Evolutionary conservation across 768 basidiomycete species (phyloP), one percentile per base, ranked within the genome.

Genomic region (Cytidiella melzeri): DNA sequence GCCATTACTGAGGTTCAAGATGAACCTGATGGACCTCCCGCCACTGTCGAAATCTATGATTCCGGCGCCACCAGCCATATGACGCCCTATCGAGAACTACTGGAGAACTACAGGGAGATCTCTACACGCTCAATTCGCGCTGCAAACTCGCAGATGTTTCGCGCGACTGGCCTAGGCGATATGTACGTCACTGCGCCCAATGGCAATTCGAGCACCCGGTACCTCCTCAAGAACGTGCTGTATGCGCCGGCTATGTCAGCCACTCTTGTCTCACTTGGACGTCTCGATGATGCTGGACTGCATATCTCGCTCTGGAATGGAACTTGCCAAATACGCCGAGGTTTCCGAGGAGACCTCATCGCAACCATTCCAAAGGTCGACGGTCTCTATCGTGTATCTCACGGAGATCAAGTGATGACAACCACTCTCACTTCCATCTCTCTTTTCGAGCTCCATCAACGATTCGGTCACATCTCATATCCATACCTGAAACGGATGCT

Each of bases 51-150:
- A 34, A 34, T 24, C 21, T 44, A 44, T 26, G 43, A 44, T 25
- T 44, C 43, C 3, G 45, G 45, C 24, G 45, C 45, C 10, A 46
- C 45, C 3, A 30, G 23, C 13, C 45, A 46, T 21, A 46, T 46
- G 45, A 34, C 45, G 11, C 45, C 45, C 18, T 46, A 34, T 15
- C 30, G 45, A 11, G 27, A 46, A 13, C 13, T 46, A 19, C 7
- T 46, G 10, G 21, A 18, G 10, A 46, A 46, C 30, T 41, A 11
- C 19, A 20, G 43, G 21, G 43, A 44, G 9, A 44, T 20, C 12
- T 28, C 24, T 24, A 24, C 30, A 34, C 30, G 30, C 15, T 15
- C 30, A 7, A 34, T 34, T 15, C 30, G 30, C 30, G 30, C 30
- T 15, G 30, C 30, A 7, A 34, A 34, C 30, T 34, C 30, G 15